Evolutionary conservation across 345 rosid genomes (phyloP).

Genomic region (Eucalyptus albens): DNA sequence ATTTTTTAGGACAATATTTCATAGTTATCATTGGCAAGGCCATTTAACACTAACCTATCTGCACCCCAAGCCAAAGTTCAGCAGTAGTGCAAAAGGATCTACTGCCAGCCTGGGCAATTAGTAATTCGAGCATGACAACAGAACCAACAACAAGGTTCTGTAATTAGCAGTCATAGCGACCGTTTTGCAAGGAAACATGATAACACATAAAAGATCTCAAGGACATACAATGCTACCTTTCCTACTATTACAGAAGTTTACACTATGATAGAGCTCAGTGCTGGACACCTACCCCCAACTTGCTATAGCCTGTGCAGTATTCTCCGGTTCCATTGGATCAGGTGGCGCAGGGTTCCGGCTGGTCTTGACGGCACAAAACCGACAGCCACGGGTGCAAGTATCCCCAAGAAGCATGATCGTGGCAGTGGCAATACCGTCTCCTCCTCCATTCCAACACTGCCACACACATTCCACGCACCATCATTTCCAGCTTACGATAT

Average conservation of each 20-base stretch:
- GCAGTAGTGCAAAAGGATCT: neutral
- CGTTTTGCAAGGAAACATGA: neutral
- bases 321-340: constrained; percentile 88
- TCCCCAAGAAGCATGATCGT: constrained; percentile 98
- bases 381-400: constrained; percentile 97
- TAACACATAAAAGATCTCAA: neutral
- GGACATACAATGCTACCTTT: neutral
- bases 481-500: neutral
- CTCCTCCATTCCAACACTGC: constrained; percentile 99
- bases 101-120: neutral
- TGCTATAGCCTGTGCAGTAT: constrained; percentile 84
- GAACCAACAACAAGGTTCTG: neutral
- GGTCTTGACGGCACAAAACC: constrained; percentile 98
- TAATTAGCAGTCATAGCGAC: neutral
- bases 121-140: neutral
- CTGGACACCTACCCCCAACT: constrained; percentile 72
- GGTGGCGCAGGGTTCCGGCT: constrained; percentile 87
- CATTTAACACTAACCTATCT: neutral
- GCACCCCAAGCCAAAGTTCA: neutral
- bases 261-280: neutral
- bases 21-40: neutral
- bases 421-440: constrained; percentile 92
- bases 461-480: neutral
- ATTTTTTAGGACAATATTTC: neutral
- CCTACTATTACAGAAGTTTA: neutral